Conservation (phyloP, 257 asterid genomes). For the Verbascum thapsus region DNA sequence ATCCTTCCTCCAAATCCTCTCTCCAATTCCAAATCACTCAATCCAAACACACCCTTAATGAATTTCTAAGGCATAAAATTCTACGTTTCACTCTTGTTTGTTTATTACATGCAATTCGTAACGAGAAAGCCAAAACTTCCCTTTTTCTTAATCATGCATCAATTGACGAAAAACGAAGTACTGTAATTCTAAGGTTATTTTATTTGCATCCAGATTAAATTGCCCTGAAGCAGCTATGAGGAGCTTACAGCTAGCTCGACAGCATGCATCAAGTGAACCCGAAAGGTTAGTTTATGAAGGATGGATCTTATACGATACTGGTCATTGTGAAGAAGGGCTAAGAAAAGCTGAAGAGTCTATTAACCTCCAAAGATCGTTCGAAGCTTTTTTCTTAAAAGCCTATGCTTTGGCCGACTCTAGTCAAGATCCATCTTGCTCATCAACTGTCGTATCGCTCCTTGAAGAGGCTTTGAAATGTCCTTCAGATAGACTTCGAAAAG, state of each 20-base stretch:
- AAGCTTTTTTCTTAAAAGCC: conserved; percentile 98
- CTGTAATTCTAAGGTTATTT: conserved; percentile 14
- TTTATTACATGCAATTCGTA: not conserved
- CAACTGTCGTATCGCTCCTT: conserved; percentile 84
- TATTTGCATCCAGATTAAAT: conserved; percentile 60
- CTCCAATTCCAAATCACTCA: no score
- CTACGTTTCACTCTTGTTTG: not conserved
- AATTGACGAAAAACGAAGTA: not conserved
- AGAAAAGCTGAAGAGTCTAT: conserved; percentile 95
- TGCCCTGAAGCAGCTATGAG: conserved; percentile 99
- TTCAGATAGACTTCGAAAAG: conserved; percentile 98
- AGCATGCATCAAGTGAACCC: conserved; percentile 84
- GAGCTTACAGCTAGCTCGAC: conserved; percentile 91
- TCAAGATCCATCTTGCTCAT: conserved; percentile 88
- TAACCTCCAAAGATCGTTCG: conserved; percentile 85
- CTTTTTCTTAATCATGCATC: no score
- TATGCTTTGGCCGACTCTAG: conserved; percentile 98
- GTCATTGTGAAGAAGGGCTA: conserved; percentile 96
- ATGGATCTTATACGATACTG: conserved; percentile 94
- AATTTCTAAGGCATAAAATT: no score
- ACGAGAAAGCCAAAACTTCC: no score
- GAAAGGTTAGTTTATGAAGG: conserved; percentile 96
- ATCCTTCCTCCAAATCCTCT: no score
- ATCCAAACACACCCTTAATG: no score
- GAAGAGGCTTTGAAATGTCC: conserved; percentile 98